Base-by-base conservation (phyloP, 1,139 yeast species). In the Debaryomyces singareniensis region DNA sequence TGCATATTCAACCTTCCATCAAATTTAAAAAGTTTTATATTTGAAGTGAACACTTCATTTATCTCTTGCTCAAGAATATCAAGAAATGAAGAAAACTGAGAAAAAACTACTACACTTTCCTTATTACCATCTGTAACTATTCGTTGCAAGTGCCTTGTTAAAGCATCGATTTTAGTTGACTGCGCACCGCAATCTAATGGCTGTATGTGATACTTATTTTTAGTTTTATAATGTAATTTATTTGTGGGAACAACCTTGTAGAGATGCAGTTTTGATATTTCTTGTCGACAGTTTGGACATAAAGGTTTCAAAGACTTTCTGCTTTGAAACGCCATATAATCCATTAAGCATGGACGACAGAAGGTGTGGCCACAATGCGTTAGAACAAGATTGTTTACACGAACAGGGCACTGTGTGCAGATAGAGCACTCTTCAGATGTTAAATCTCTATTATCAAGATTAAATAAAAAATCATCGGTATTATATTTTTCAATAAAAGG, bases 81-180 rank as follows among this genome's bases (percentile, higher is more conserved):
- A 36, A 91, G 54, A 44, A 78, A 89, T 1, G 87, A 71, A 0
- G 96, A 82, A 46, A 91, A 91, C 46, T 89, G 97, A 1, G 96
- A 86, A 50, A 91, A 89, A 1, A 91, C 91, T 30, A 91, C 87
- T 3, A 83, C 76, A 44, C 81, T 89, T 36, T 79, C 85, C 15
- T 73, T 74, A 3, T 83, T 74, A 20, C 68, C 62, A 30, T 74
- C 72, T 16, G 66, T 69, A 38, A 68, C 66, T 13, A 82, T 57
- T 25, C 53, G 61, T 34, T 68, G 63, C 23, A 85, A 55, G 45
- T 81, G 87, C 7, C 61, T 55, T 4, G 84, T 41, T 21, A 91
- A 61, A 0, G 95, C 87, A 37, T 75, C 74, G 9, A 87, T 63
- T 50, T 91, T 91, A 1, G 95, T 75, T 0, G 95, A 82, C 25